Evolutionary conservation across 495 filamentous ascomycete species (phyloP).

Genomic region (Podospora sp.): DNA sequence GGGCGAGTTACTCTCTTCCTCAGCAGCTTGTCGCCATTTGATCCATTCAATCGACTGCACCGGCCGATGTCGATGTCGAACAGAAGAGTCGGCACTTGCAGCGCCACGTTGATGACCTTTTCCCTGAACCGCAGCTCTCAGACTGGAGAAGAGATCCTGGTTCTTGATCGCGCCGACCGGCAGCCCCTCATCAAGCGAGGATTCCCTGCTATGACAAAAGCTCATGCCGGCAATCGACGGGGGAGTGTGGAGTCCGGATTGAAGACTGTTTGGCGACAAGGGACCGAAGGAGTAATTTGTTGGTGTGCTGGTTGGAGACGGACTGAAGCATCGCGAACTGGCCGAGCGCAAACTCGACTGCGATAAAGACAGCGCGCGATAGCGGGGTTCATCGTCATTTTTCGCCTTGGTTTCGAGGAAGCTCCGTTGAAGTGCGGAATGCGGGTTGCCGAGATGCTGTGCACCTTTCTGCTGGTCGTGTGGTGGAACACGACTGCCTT

Average conservation of each 20-base stretch:
- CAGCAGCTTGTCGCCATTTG: background rate
- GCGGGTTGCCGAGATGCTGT: background rate
- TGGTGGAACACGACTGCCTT: background rate
- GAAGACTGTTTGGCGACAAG: background rate
- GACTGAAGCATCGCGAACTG: background rate
- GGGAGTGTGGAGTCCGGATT: background rate
- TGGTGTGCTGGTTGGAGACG: background rate
- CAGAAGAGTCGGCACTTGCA: background rate
- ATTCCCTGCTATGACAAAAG: background rate
- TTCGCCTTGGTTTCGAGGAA: background rate
- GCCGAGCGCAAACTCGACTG: background rate
- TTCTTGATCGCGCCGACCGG: background rate
- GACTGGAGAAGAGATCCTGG: background rate
- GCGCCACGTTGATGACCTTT: background rate
- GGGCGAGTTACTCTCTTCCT: background rate
- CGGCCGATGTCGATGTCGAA: background rate
- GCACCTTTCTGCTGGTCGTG: background rate
- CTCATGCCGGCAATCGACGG: background rate
- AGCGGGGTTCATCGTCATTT: background rate
- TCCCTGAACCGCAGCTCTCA: background rate
- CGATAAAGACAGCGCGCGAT: background rate
- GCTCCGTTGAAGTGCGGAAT: background rate
- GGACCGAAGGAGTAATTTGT: background rate
- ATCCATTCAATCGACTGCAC: background rate
- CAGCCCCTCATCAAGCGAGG: background rate